Percentiles rank a stretch among this genome's conserved stretches.
These are phyloP conservation scores for Hypoxylon fragiforme DNA, from an alignment of 495 filamentous ascomycete genomes.

Conservation along the genomic window DNA sequence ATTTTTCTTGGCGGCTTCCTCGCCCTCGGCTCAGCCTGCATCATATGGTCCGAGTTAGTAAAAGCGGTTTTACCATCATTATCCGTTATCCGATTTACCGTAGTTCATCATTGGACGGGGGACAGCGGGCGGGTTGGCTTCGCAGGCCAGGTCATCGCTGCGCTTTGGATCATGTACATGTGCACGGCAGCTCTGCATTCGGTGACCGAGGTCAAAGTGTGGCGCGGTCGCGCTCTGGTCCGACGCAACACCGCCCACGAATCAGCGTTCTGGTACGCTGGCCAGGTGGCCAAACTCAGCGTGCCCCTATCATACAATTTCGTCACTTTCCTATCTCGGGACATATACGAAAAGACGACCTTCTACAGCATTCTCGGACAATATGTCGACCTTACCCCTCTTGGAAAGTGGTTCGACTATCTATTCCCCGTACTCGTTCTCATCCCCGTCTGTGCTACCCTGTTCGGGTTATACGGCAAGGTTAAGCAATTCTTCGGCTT, in stretches of 20 bases:
- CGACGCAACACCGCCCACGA: constrained; percentile 87
- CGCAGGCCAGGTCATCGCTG: constrained; percentile 79
- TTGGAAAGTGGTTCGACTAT: constrained; percentile 82
- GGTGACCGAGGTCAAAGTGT: constrained; percentile 87
- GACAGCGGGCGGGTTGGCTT: constrained; percentile 74
- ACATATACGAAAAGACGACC: constrained; percentile 68
- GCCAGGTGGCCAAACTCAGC: constrained; percentile 84
- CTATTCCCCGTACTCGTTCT: constrained; percentile 88
- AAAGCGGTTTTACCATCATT: constrained; percentile 73
- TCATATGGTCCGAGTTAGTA: constrained; percentile 91
- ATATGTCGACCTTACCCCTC: constrained; percentile 79
- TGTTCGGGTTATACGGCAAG: constrained; percentile 85
- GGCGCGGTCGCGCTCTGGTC: constrained; percentile 90
- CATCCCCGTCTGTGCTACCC: constrained; percentile 76
- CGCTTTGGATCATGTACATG: constrained; percentile 94
- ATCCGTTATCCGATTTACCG: constrained; percentile 81
- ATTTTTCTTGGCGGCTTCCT: constrained; percentile 66
- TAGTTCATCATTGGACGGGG: constrained; percentile 73
- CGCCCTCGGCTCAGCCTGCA: constrained; percentile 72
- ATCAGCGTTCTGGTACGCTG: constrained; percentile 91
- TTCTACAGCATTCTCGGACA: constrained; percentile 87
- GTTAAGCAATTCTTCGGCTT: constrained; percentile 79
- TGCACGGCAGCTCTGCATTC: constrained; percentile 77
- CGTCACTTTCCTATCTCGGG: constrained; percentile 76
- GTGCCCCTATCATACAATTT: constrained; percentile 96